phyloP scores from a whole-genome alignment of 2,329 filamentous ascomycete genomes.

The Colletotrichum falcatum region DNA sequence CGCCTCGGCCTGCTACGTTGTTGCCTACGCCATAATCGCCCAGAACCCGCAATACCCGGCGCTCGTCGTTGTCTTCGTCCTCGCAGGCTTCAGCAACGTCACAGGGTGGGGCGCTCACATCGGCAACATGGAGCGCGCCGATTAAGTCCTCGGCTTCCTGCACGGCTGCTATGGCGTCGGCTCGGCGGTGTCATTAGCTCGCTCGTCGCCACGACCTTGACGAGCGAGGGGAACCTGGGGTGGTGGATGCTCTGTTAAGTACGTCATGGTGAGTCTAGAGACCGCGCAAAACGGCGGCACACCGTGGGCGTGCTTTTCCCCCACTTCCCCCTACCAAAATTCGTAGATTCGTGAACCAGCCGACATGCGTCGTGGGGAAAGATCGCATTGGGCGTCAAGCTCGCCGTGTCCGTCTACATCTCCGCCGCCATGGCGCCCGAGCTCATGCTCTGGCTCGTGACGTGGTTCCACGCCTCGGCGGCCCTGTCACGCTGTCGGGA shows the following conservation, averaged over 20 bases:
- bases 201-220: conserved; percentile 76
- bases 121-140: conserved; percentile 76
- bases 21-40: conserved; percentile 73
- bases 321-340: no score
- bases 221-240: conserved; percentile 68
- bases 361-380: conserved; percentile 42
- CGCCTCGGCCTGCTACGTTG: conserved; percentile 68
- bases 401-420: conserved; percentile 66
- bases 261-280: conserved; percentile 67
- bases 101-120: conserved; percentile 67
- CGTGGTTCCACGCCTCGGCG: no score
- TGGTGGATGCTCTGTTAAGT: conserved; percentile 84
- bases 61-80: conserved; percentile 72
- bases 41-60: conserved; percentile 76
- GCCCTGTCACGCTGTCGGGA: conserved; percentile 78
- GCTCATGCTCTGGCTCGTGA: no score
- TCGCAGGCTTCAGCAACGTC: conserved; percentile 78
- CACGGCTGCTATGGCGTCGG: conserved; percentile 78
- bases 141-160: conserved; percentile 76
- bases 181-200: conserved; percentile 71
- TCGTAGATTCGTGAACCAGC: not conserved
- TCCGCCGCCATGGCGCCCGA: no score
- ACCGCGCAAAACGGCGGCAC: not conserved
- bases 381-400: conserved; percentile 65
- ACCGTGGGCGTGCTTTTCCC: conserved; percentile 10